Conservation (phyloP, 768 basidiomycete species). For the Clavaria fumosa region DNA sequence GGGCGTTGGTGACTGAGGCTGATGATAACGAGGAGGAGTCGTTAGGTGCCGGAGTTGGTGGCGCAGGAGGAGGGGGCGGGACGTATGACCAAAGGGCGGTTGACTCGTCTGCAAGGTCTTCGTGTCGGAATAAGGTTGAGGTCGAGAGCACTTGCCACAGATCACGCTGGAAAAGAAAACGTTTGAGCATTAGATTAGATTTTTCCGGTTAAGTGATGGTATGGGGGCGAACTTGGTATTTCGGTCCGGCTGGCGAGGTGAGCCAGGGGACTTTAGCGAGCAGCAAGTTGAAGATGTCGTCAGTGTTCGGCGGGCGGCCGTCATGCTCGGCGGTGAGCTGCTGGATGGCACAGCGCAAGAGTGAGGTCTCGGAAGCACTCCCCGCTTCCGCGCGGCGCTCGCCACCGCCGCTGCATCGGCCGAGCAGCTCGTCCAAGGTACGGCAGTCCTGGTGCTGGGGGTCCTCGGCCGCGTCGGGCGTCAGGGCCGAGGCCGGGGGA, state of each 20-base stretch:
- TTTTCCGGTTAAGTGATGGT: too few species aligned
- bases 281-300: constrained; percentile 43
- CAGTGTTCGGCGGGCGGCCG: constrained; percentile 30
- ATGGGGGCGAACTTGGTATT: constrained; percentile 36
- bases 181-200: background rate
- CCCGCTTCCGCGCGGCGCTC: constrained; percentile 11
- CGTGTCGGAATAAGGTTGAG: constrained; percentile 30
- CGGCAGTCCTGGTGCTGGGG: constrained; percentile 27
- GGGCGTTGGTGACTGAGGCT: constrained; percentile 25
- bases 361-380: constrained; percentile 32
- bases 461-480: too few species aligned
- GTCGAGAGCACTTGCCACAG: constrained; percentile 49
- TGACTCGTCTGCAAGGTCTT: constrained; percentile 11
- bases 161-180: constrained; percentile 21
- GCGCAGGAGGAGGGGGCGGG: constrained; percentile 8
- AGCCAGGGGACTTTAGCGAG: constrained; percentile 48
- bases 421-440: constrained; percentile 28
- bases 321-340: constrained; percentile 29
- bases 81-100: constrained; percentile 10
- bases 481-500: constrained; percentile 27
- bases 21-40: constrained; percentile 20
- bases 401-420: constrained; percentile 10
- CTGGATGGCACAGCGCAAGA: constrained; percentile 48
- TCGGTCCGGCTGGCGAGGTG: constrained; percentile 30
- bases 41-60: constrained; percentile 25